phyloP scores from a whole-genome alignment of 2,329 filamentous ascomycete species.

The Penicillium sp. region DNA sequence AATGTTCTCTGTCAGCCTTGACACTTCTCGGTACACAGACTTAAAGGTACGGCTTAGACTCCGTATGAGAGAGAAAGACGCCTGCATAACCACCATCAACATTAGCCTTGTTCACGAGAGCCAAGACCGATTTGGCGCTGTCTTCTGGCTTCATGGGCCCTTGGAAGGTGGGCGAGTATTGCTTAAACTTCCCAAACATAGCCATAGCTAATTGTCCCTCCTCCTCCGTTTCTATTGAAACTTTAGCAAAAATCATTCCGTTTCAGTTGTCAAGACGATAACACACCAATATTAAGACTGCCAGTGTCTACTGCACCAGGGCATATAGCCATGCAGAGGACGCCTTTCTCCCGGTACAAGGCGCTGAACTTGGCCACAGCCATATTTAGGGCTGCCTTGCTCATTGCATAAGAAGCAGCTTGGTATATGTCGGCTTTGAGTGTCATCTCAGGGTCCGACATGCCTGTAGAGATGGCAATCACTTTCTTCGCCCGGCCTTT shows the following conservation, averaged over 20 bases:
- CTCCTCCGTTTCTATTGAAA: neutral
- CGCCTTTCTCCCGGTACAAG: conserved; percentile 54
- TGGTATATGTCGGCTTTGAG: conserved; percentile 42
- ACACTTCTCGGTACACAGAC: no score
- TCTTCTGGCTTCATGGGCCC: neutral
- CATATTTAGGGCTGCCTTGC: conserved; percentile 59
- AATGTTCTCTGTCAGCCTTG: no score
- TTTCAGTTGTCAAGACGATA: neutral
- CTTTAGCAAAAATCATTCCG: neutral
- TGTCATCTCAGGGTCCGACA: conserved; percentile 53
- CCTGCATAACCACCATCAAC: neutral
- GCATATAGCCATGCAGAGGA: conserved; percentile 57
- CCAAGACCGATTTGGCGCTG: neutral
- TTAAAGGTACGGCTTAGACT: no score
- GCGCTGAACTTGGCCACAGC: conserved; percentile 58
- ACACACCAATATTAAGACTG: conserved; percentile 13
- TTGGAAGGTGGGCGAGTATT: neutral
- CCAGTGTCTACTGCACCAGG: conserved; percentile 57
- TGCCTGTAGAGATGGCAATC: conserved; percentile 54
- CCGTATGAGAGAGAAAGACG: neutral
- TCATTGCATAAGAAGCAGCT: conserved; percentile 50
- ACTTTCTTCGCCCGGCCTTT: conserved; percentile 59
- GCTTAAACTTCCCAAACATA: neutral
- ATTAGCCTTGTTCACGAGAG: neutral
- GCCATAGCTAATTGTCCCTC: neutral